These are phyloP conservation scores for Rickenella mellea DNA, from an alignment of 768 basidiomycete genomes.

Conservation along the genomic window DNA sequence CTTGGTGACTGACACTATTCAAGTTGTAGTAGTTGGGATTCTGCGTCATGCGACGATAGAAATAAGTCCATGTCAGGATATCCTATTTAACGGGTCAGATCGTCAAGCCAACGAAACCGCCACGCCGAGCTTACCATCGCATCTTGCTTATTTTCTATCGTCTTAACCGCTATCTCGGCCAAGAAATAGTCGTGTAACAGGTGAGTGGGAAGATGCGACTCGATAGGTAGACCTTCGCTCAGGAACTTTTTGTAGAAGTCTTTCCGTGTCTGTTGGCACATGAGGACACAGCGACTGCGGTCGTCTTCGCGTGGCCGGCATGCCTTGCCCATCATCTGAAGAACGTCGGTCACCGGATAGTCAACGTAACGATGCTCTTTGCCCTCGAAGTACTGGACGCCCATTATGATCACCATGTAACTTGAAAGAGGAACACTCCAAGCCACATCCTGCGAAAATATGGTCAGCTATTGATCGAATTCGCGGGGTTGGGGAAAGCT, in stretches of 20 bases:
- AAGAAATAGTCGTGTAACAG: conserved; percentile 95
- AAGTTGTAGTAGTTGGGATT: conserved; percentile 95
- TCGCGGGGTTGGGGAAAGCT: conserved; percentile 8
- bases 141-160: conserved; percentile 98
- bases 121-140: conserved; percentile 57
- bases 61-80: conserved; percentile 97
- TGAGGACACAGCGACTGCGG: conserved; percentile 86
- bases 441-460: conserved; percentile 64
- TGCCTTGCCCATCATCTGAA: conserved; percentile 99
- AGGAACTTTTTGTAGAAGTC: conserved; percentile 99
- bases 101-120: not conserved
- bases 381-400: conserved; percentile 94
- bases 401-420: conserved; percentile 99
- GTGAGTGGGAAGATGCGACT: conserved; percentile 87
- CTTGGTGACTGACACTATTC: conserved; percentile 91
- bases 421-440: conserved; percentile 92
- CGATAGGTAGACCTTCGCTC: conserved; percentile 93
- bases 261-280: conserved; percentile 96
- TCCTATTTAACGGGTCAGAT: conserved; percentile 39
- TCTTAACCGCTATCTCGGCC: conserved; percentile 96
- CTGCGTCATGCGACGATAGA: conserved; percentile 95
- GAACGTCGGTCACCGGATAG: conserved; percentile 95
- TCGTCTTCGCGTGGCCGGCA: conserved; percentile 86
- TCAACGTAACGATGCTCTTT: conserved; percentile 97
- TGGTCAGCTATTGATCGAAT: not conserved